phyloP scores from a whole-genome alignment of 192 early-diverging fungal species.

The Coemansia nantahalensis region DNA sequence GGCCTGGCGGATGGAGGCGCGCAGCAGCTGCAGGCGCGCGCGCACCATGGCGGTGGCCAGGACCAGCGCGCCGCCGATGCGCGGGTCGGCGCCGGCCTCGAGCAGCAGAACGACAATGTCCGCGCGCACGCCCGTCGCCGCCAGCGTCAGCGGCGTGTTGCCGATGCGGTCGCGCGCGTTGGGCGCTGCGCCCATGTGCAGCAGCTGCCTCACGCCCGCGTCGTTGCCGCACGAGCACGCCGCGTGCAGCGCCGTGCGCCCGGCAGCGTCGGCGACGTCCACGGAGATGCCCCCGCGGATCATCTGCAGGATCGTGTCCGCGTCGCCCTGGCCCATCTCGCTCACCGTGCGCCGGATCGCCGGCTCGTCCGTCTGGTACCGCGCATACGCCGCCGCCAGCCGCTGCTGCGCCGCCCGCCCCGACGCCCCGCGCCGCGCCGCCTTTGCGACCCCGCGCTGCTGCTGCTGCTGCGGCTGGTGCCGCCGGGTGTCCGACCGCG shows the following conservation, averaged over 20 bases:
- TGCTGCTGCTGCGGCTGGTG: too few species aligned
- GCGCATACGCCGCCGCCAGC: conserved; percentile 15
- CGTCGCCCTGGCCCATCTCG: conserved; percentile 30
- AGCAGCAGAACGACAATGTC: conserved; percentile 29
- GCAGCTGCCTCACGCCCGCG: conserved; percentile 21
- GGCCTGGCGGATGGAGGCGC: conserved; percentile 21
- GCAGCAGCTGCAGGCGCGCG: conserved; percentile 32
- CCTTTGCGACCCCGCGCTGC: conserved; percentile 5
- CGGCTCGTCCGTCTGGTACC: conserved; percentile 12
- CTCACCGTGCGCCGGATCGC: conserved; percentile 8
- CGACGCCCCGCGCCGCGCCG: neutral
- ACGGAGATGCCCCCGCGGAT: conserved; percentile 16
- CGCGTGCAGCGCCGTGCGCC: conserved; percentile 45
- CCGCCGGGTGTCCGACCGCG: conserved; percentile 1
- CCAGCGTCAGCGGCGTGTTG: conserved; percentile 48
- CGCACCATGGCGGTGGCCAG: conserved; percentile 45
- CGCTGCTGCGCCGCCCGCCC: neutral
- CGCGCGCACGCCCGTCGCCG: conserved; percentile 26
- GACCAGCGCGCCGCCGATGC: conserved; percentile 21
- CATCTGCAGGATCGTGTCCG: conserved; percentile 22
- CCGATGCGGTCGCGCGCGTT: conserved; percentile 29
- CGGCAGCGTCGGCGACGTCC: conserved; percentile 14
- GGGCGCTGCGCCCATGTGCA: conserved; percentile 43
- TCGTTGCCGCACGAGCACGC: conserved; percentile 31
- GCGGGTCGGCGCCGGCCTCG: conserved; percentile 42